phyloP scores from a whole-genome alignment of 2,329 filamentous ascomycete species.

The Magnaporthiopsis rhizophila region DNA sequence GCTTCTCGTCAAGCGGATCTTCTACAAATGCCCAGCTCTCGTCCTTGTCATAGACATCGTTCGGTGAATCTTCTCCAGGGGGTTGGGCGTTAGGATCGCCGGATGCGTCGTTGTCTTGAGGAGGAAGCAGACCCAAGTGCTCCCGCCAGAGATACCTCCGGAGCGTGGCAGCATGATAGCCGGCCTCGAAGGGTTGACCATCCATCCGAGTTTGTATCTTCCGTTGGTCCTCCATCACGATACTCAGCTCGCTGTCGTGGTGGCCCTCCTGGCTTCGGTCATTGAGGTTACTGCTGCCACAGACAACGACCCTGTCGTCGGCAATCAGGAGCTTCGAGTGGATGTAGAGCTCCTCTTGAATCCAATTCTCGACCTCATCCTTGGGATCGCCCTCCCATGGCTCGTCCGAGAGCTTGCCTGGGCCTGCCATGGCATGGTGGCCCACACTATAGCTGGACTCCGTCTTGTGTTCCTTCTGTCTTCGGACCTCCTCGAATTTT shows the following conservation, averaged over 20 bases:
- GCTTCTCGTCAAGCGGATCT: slow-evolving; percentile 59
- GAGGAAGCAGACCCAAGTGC: slow-evolving; percentile 74
- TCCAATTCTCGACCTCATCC: slow-evolving; percentile 76
- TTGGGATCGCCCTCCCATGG: slow-evolving; percentile 68
- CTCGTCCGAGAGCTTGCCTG: slow-evolving; percentile 56
- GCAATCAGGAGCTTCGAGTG: slow-evolving; percentile 87
- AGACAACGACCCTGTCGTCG: slow-evolving; percentile 78
- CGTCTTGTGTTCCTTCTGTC: slow-evolving; percentile 22
- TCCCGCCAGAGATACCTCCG: slow-evolving; percentile 85
- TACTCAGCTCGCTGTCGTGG: slow-evolving; percentile 85
- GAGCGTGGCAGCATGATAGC: slow-evolving; percentile 69
- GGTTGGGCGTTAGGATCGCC: slow-evolving; percentile 71
- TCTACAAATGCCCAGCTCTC: slow-evolving; percentile 58
- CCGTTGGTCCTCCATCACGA: slow-evolving; percentile 80
- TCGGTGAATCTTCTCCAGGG: slow-evolving; percentile 56
- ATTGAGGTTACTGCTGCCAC: slow-evolving; percentile 85
- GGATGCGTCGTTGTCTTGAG: slow-evolving; percentile 60
- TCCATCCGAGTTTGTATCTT: slow-evolving; percentile 67
- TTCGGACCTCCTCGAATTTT: slow-evolving; percentile 42
- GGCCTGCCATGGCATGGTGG: slow-evolving; percentile 71
- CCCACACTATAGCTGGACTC: slow-evolving; percentile 48
- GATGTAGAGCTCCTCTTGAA: slow-evolving; percentile 94
- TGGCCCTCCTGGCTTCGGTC: slow-evolving; percentile 81
- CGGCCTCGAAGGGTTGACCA: slow-evolving; percentile 65
- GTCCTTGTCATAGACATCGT: slow-evolving; percentile 53